These are phyloP conservation scores for Hericium rajendrae DNA, from an alignment of 768 basidiomycete genomes.

Conservation along the genomic window DNA sequence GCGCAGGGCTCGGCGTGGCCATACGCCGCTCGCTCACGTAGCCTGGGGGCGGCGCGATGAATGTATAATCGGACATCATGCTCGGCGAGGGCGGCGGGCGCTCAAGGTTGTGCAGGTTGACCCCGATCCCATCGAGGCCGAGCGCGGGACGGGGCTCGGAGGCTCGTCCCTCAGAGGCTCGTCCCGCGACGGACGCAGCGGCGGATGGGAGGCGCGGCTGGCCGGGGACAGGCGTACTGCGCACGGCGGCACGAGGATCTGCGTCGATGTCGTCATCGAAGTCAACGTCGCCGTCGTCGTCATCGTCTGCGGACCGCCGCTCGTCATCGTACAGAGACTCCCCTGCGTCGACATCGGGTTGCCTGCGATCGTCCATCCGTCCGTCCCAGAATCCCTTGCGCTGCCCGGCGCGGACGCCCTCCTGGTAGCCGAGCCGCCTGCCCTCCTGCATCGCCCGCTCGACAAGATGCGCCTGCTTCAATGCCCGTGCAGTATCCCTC, in stretches of 20 bases:
- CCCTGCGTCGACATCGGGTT: background rate
- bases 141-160: background rate
- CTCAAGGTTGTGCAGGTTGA: background rate
- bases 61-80: background rate
- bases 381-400: conserved; percentile 6
- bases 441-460: conserved; percentile 37
- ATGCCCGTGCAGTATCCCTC: conserved; percentile 32
- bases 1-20: background rate
- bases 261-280: background rate
- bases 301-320: no score
- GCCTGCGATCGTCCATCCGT: background rate
- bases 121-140: background rate
- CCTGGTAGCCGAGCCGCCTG: conserved; percentile 28
- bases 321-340: background rate
- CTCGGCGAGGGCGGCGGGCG: background rate
- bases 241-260: background rate
- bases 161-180: background rate
- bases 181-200: background rate
- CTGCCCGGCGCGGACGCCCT: conserved; percentile 25
- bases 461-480: conserved; percentile 32
- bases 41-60: background rate
- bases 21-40: background rate
- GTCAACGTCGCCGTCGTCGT: background rate
- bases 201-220: background rate
- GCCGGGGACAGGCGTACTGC: background rate